Base-by-base conservation (phyloP, 2,329 filamentous ascomycete species). In the Stagonosporopsis rhizophila region DNA sequence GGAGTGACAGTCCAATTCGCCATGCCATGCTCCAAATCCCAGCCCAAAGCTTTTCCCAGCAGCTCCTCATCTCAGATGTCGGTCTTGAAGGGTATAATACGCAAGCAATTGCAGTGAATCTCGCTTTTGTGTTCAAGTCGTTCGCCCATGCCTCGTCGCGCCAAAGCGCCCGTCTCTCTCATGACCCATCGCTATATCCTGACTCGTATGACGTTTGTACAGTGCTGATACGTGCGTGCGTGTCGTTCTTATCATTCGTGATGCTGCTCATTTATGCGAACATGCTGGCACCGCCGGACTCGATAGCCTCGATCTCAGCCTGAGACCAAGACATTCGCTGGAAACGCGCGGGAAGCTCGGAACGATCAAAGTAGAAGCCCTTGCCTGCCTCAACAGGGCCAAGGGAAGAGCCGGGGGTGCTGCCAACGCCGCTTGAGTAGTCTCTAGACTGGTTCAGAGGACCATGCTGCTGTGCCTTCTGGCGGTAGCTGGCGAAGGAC, bases 231-330 rank as follows among this genome's bases (percentile, higher is more conserved):
- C 60, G 51, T 58, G 54, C 59, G 56, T 44, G 60, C 58, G 44
- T 55, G 44, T 37, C 47, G 34, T 28, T 49, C 25, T 64, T 52
- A 37, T 66, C 37, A 56, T 49, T 44, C 53, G 22, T 59, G 40
- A 52, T 59, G 40, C 20, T 47, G 41, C 25, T 47, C 46, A 56
- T 66, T 72, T 72, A 86, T 60, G 79, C 81, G 66, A 81, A 83
- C 64, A 87, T 69, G 70, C 85, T 89, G 30, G 94, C 95, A 54
- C 95, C 95, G 52, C 93, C 95, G 52, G 91, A 95, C 85, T 97
- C 92, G 71, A 99, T 85, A 20, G 92, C 93, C 77, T 98, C 95
- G 58, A 99, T 99, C 85, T 99, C 95, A 39, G 88, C 87, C 67
- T 88, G 78, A 34, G 85, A 88, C 79, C 93, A 90, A 12, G 87